A percentile compares a stretch with the other conserved stretches of the same genome.
Conservation (phyloP, 202 grass and related monocot genomes). For the Miscanthus sacchariflorus region DNA sequence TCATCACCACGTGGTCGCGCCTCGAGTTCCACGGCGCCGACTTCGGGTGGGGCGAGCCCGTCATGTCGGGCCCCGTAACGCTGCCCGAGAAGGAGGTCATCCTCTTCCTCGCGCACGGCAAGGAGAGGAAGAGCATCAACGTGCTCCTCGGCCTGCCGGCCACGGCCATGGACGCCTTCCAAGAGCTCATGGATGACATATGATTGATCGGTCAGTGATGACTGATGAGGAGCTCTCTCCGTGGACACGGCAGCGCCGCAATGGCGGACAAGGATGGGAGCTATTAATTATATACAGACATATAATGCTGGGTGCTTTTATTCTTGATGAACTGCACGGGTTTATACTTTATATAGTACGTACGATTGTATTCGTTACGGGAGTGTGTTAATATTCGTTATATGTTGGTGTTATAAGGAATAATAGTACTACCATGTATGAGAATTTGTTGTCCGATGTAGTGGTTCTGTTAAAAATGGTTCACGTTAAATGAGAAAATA, state of each 20-base stretch:
- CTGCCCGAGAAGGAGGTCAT: conserved; percentile 85
- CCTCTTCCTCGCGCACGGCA: conserved; percentile 71
- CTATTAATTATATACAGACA: neutral
- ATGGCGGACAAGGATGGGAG: neutral
- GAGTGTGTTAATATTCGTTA: neutral
- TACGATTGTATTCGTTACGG: neutral
- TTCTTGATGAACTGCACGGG: neutral
- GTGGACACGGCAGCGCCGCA: neutral
- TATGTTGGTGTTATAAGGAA: neutral
- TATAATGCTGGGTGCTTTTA: neutral
- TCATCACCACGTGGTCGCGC: conserved; percentile 80
- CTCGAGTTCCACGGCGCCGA: conserved; percentile 69
- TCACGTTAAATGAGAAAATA: conserved; percentile 6
- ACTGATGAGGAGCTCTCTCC: too few relatives aligned
- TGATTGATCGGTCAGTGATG: neutral
- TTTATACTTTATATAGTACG: neutral
- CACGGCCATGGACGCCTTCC: conserved; percentile 70
- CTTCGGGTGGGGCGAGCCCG: conserved; percentile 71
- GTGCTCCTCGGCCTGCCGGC: conserved; percentile 76
- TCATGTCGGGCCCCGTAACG: conserved; percentile 67
- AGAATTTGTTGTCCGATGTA: conserved; percentile 22
- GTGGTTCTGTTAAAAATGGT: neutral
- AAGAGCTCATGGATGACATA: conserved; percentile 77
- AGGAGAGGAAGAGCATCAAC: conserved; percentile 72
- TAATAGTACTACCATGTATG: neutral